Base-by-base conservation (phyloP, 225 moss, liverwort and hornwort species). In the Marchantia polymorpha region DNA sequence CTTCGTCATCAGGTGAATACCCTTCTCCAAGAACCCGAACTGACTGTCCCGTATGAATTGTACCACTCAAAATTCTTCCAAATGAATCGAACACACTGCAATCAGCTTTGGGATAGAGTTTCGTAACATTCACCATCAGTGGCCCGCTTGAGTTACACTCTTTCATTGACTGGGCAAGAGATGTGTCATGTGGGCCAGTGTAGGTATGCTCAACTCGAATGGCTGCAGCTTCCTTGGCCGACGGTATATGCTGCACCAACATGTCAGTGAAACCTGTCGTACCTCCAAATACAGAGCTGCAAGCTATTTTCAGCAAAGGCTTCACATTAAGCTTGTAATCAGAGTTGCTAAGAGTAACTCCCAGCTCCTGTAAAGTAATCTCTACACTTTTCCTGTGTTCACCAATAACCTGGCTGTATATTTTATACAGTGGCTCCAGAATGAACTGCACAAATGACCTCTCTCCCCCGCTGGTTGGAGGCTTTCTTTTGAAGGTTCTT, bases 381-480 rank as follows among this genome's bases (percentile, higher is more conserved):
- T 99, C 99, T 76, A 99, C 99, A 76, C 93, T 99, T 72, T 91
- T 95, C 20, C 89, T 90, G 79, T 99, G 92, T 80, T 99, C 95
- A 68, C 99, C 99, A 0, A 99, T 92, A 68, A 99, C 99, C 92
- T 99, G 99, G 73, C 95, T 99, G 79, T 99, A 99, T 76, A 99
- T 93, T 84, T 93, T 99, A 79, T 92, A 99, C 26, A 99, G 78
- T 2, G 99, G 95, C 72, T 95, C 99, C 81, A 99, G 82, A 68
- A 99, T 89, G 39, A 99, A 99, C 84, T 99, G 93, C 77, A 99
- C 99, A 83, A 99, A 99, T 8, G 95, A 91, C 47, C 99, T 93
- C 85, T 99, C 99, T 76, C 93, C 99, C 39, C 95, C 99, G 51
- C 77, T 92, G 64, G 89, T 73, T 71, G 95, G 90, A 2, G 93